Evolutionary conservation across 148 eudicot species (phyloP).

Genomic region (Polygonum aviculare): DNA sequence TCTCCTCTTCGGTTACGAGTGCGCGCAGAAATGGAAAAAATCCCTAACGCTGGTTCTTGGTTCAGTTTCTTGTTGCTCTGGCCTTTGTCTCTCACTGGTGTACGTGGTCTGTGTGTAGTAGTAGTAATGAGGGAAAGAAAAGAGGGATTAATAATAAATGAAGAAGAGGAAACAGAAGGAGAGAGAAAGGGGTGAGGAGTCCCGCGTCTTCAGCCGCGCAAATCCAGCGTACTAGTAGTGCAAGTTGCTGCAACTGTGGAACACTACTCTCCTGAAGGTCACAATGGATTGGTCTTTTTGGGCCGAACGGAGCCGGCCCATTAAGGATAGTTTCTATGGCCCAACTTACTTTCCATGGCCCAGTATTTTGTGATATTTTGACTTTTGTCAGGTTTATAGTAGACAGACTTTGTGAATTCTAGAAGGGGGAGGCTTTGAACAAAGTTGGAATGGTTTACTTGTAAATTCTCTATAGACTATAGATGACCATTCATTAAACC

Average conservation of each 20-base stretch:
- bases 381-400: too few relatives aligned
- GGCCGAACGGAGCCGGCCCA: too few relatives aligned
- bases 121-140: too few relatives aligned
- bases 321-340: too few relatives aligned
- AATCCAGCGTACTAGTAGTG: not conserved
- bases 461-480: not conserved
- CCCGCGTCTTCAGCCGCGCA: slow-evolving; percentile 12
- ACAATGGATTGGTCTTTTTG: too few relatives aligned
- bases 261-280: too few relatives aligned
- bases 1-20: slow-evolving; percentile 1
- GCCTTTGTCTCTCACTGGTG: not conserved
- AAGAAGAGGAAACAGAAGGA: not conserved
- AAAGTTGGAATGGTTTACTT: not conserved
- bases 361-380: too few relatives aligned
- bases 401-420: not conserved
- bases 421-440: too few relatives aligned
- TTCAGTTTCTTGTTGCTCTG: not conserved
- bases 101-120: not conserved
- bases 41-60: not conserved
- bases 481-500: too few relatives aligned
- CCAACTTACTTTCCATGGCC: too few relatives aligned
- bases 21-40: not conserved
- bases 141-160: not conserved
- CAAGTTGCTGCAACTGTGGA: not conserved
- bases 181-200: slow-evolving; percentile 5